A percentile compares a stretch with the other conserved stretches of the same genome.
Conservation (phyloP, 139 green algal genomes). For the Mychonastes homosphaera region DNA sequence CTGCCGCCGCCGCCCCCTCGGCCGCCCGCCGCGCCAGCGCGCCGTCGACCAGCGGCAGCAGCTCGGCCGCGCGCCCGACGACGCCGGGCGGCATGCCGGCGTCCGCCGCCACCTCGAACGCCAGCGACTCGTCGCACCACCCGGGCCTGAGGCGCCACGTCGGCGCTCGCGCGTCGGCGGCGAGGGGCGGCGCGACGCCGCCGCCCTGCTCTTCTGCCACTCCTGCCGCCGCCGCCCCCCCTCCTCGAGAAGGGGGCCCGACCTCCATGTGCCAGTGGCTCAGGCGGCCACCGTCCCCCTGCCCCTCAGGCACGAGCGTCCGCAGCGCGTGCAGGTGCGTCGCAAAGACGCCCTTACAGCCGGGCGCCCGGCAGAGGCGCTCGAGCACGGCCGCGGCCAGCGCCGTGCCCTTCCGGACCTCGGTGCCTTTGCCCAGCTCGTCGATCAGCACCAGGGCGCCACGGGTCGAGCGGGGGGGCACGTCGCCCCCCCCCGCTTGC, state of each 20-base stretch:
- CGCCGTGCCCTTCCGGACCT: conserved; percentile 52
- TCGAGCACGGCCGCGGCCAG: conserved; percentile 45
- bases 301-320: conserved; percentile 24
- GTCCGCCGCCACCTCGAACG: conserved; percentile 3
- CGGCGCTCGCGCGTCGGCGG: no score
- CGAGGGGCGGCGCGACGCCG: not conserved
- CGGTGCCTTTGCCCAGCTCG: conserved; percentile 89
- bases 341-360: conserved; percentile 71
- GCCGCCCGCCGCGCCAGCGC: no score
- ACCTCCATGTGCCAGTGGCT: conserved; percentile 22
- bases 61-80: not conserved
- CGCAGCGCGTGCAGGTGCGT: conserved; percentile 81
- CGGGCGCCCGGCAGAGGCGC: not conserved
- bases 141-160: conserved; percentile 4
- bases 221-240: not conserved
- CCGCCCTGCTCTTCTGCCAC: not conserved
- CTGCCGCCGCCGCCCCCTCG: no score
- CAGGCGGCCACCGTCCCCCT: conserved; percentile 1
- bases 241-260: not conserved
- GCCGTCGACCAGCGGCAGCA: no score
- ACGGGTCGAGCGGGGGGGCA: no score
- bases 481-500: no score
- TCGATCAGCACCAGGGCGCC: conserved; percentile 71
- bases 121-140: not conserved
- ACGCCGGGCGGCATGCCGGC: not conserved